These are phyloP conservation scores for Bipolaris cookei DNA, from an alignment of 2,329 filamentous ascomycete species.

Conservation along the genomic window DNA sequence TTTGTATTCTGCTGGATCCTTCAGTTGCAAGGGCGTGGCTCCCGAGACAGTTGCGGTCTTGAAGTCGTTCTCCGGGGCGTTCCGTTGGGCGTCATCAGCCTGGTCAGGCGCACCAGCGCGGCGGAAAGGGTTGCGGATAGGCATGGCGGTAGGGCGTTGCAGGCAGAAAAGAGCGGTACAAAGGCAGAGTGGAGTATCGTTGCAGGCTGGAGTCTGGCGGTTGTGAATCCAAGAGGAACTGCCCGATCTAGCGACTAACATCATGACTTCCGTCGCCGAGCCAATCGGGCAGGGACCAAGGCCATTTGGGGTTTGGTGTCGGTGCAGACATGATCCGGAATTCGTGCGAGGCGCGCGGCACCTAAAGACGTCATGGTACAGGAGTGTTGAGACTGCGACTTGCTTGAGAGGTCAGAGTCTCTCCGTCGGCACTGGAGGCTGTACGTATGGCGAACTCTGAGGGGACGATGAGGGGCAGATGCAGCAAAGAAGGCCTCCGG, in stretches of 20 bases:
- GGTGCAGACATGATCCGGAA: slow-evolving; percentile 17
- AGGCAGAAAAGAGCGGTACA: slow-evolving; percentile 24
- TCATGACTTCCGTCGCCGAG: slow-evolving; percentile 25
- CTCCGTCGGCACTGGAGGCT: background rate
- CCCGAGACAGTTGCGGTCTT: slow-evolving; percentile 44
- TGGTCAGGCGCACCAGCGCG: slow-evolving; percentile 44
- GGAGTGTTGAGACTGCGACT: slow-evolving; percentile 5
- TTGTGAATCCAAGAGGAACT: slow-evolving; percentile 16
- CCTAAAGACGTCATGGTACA: slow-evolving; percentile 21
- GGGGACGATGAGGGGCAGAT: slow-evolving; percentile 13
- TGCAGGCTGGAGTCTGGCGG: slow-evolving; percentile 24
- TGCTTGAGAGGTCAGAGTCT: slow-evolving; percentile 3
- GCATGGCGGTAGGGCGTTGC: slow-evolving; percentile 38
- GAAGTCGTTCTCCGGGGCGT: slow-evolving; percentile 41
- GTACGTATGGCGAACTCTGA: slow-evolving; percentile 1
- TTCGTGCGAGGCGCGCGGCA: slow-evolving; percentile 11
- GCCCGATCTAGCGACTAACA: slow-evolving; percentile 20
- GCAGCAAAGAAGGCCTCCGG: slow-evolving; percentile 15
- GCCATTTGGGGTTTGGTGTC: slow-evolving; percentile 13
- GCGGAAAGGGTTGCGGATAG: slow-evolving; percentile 52
- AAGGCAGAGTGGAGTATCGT: slow-evolving; percentile 26
- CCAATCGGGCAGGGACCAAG: slow-evolving; percentile 27
- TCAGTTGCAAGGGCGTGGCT: slow-evolving; percentile 52
- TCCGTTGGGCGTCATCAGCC: slow-evolving; percentile 42
- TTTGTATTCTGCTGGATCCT: slow-evolving; percentile 59